A percentile compares a stretch with the other conserved stretches of the same genome.
Evolutionary conservation across 768 basidiomycete genomes (phyloP).

Genomic region (Galerina sulciceps): DNA sequence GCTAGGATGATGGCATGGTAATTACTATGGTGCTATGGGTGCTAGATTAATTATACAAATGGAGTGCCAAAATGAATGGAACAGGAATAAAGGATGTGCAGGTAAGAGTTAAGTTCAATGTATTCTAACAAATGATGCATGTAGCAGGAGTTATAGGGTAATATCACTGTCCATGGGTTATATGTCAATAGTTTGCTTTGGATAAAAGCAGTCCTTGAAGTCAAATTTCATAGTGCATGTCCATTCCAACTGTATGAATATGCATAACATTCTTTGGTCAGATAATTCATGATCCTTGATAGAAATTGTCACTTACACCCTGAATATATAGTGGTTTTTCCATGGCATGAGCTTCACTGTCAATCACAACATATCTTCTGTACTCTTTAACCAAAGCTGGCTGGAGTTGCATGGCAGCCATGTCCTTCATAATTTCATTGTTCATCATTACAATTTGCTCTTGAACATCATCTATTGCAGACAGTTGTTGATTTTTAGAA

Average conservation of each 20-base stretch:
- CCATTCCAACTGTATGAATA: conserved; percentile 66
- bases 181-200: conserved; percentile 9
- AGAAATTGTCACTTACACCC: conserved; percentile 30
- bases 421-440: conserved; percentile 48
- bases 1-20: too few relatives aligned
- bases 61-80: too few relatives aligned
- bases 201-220: conserved; percentile 63
- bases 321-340: conserved; percentile 17
- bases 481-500: conserved; percentile 15
- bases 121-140: too few relatives aligned
- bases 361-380: conserved; percentile 69
- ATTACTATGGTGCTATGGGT: too few relatives aligned
- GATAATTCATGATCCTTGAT: neutral
- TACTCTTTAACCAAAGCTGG: conserved; percentile 63
- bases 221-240: conserved; percentile 45
- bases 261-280: too few relatives aligned
- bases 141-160: too few relatives aligned
- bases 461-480: conserved; percentile 32
- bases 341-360: conserved; percentile 32
- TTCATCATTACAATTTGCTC: conserved; percentile 35
- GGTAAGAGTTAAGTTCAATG: too few relatives aligned
- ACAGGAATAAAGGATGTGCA: too few relatives aligned
- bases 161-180: too few relatives aligned
- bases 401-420: conserved; percentile 60
- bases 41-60: too few relatives aligned